Conservation (phyloP, 352 stramenopile genomes). For the Thalassiosira ordinaria region DNA sequence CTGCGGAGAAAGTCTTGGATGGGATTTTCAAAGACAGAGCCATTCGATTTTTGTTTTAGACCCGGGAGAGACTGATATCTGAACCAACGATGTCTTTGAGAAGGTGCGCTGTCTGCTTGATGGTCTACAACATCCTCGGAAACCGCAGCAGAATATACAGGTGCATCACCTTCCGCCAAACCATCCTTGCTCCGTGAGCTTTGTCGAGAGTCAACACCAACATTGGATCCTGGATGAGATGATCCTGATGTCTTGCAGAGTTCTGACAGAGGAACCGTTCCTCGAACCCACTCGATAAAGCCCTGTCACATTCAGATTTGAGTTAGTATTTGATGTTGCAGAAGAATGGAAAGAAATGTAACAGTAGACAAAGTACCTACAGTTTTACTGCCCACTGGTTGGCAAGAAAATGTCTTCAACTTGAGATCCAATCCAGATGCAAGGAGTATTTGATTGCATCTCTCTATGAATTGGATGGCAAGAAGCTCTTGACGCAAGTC, state of each 20-base stretch:
- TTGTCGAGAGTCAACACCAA: conserved; percentile 42
- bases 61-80: conserved; percentile 77
- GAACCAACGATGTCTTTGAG: conserved; percentile 46
- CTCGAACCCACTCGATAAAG: conserved; percentile 85
- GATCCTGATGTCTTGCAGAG: conserved; percentile 71
- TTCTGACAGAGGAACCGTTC: conserved; percentile 80
- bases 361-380: conserved; percentile 23
- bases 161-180: conserved; percentile 18
- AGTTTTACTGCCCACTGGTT: conserved; percentile 64
- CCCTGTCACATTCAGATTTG: conserved; percentile 60
- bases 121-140: conserved; percentile 8
- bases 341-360: too few species aligned
- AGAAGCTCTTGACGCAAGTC: conserved; percentile 85
- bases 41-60: conserved; percentile 37
- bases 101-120: neutral
- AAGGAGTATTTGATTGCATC: conserved; percentile 76
- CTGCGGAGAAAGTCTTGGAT: conserved; percentile 85
- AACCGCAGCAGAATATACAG: conserved; percentile 2
- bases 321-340: too few species aligned
- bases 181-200: conserved; percentile 41
- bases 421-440: conserved; percentile 81
- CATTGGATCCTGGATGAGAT: conserved; percentile 50
- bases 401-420: conserved; percentile 78
- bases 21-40: conserved; percentile 61
- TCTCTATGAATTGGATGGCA: conserved; percentile 81